These are phyloP conservation scores for Aschersonia sp. DNA, from an alignment of 2,329 filamentous ascomycete species.

Conservation along the genomic window DNA sequence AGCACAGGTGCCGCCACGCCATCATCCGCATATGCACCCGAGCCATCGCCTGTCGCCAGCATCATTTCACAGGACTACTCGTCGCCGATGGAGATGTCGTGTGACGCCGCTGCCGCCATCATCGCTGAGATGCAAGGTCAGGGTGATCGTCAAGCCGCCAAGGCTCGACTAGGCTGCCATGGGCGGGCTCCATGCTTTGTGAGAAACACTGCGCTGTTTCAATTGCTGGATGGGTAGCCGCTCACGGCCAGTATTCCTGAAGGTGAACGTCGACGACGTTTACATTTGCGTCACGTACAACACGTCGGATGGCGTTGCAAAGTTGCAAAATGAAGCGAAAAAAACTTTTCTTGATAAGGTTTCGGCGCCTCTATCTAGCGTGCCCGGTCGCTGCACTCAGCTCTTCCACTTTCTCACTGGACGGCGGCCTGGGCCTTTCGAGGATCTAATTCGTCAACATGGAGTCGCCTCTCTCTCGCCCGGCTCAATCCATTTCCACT, in stretches of 20 bases:
- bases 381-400: too few relatives aligned
- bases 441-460: too few relatives aligned
- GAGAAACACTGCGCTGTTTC: conserved; percentile 19
- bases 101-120: conserved; percentile 19
- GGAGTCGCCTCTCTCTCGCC: too few relatives aligned
- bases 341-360: too few relatives aligned
- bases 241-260: conserved; percentile 2
- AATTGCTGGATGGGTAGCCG: conserved; percentile 14
- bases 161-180: conserved; percentile 15
- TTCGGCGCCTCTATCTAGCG: too few relatives aligned
- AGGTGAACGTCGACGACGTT: background rate
- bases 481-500: conserved; percentile 1
- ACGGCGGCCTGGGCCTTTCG: too few relatives aligned
- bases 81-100: conserved; percentile 19
- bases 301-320: too few relatives aligned
- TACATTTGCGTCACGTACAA: background rate
- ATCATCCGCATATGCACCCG: conserved; percentile 5
- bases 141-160: conserved; percentile 11
- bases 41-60: conserved; percentile 5
- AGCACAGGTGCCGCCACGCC: conserved; percentile 10
- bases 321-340: too few relatives aligned
- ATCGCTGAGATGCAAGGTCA: conserved; percentile 24
- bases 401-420: too few relatives aligned
- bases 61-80: conserved; percentile 4
- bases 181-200: conserved; percentile 15